A percentile compares a stretch with the other conserved stretches of the same genome.
phyloP scores from a whole-genome alignment of 1,284 basidiomycete genomes.

The Apiotrichum porosum region DNA sequence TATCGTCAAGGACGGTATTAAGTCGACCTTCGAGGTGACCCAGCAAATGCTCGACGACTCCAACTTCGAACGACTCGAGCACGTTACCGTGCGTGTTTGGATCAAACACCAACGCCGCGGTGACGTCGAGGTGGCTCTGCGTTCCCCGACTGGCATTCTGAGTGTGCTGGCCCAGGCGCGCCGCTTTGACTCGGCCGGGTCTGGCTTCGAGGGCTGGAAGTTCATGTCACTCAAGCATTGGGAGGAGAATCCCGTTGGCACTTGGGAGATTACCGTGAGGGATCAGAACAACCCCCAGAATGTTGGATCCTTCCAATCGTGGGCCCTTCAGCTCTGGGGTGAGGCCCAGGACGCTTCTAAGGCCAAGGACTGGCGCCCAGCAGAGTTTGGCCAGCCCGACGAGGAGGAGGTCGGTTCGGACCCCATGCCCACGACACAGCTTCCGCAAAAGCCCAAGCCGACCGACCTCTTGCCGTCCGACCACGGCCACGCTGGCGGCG shows the following conservation, averaged over 20 bases:
- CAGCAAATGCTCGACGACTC: slow-evolving; percentile 62
- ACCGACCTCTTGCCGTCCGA: slow-evolving; percentile 82
- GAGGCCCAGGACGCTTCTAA: slow-evolving; percentile 69
- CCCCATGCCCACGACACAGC: slow-evolving; percentile 45
- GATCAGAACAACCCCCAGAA: slow-evolving; percentile 63
- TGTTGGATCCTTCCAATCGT: slow-evolving; percentile 79
- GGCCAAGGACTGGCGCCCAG: slow-evolving; percentile 58
- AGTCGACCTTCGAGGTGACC: slow-evolving; percentile 65
- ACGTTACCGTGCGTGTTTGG: slow-evolving; percentile 90
- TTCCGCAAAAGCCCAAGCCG: slow-evolving; percentile 67
- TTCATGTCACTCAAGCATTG: slow-evolving; percentile 99
- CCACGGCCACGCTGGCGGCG: slow-evolving; percentile 53
- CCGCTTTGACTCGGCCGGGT: slow-evolving; percentile 61
- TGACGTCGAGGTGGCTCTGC: slow-evolving; percentile 85
- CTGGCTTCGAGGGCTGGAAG: slow-evolving; percentile 86
- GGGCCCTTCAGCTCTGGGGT: slow-evolving; percentile 93
- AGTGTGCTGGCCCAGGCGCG: slow-evolving; percentile 77
- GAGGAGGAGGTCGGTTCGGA: slow-evolving; percentile 48
- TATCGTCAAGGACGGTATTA: slow-evolving; percentile 66
- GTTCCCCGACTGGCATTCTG: slow-evolving; percentile 78
- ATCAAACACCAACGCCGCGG: slow-evolving; percentile 81
- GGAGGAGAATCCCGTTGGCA: slow-evolving; percentile 90
- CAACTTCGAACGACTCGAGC: slow-evolving; percentile 86
- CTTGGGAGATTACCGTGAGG: slow-evolving; percentile 82
- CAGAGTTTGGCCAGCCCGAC: slow-evolving; percentile 42